Percentiles rank a stretch among this genome's conserved stretches.
phyloP scores from a whole-genome alignment of 75 land plant species.

The Picea sitchensis region DNA sequence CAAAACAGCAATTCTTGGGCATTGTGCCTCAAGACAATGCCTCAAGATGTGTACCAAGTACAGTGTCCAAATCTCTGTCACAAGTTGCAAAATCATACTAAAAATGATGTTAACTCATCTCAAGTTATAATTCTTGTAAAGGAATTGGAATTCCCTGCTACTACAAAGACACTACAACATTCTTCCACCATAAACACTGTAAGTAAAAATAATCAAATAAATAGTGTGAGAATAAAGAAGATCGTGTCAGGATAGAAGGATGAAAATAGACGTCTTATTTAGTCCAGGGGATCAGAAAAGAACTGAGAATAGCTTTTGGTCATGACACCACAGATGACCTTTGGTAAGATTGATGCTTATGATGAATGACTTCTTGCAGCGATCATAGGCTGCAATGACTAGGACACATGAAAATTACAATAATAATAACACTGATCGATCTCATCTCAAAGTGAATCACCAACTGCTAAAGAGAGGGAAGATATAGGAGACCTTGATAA shows the following conservation, averaged over 20 bases:
- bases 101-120: background rate
- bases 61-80: too few relatives aligned
- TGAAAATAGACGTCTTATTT: constrained; percentile 45
- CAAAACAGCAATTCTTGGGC: too few relatives aligned
- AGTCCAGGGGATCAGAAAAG: constrained; percentile 58
- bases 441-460: constrained; percentile 27
- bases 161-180: background rate
- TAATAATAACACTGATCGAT: constrained; percentile 8
- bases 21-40: too few relatives aligned
- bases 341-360: constrained; percentile 44
- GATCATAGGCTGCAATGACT: constrained; percentile 58
- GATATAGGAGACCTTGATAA: constrained; percentile 69
- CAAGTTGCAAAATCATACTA: background rate
- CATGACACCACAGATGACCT: constrained; percentile 33
- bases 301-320: constrained; percentile 63
- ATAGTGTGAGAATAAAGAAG: constrained; percentile 73
- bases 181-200: background rate
- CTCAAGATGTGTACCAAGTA: too few relatives aligned
- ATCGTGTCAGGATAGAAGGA: constrained; percentile 57
- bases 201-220: constrained; percentile 19
- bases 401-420: constrained; percentile 22
- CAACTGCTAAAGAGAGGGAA: constrained; percentile 51
- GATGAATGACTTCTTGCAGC: constrained; percentile 76
- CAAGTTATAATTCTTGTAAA: background rate
- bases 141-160: background rate